Evolutionary conservation across 2,329 filamentous ascomycete species (phyloP), one percentile per base, ranked within the genome.

Genomic region (Hirsutella thompsonii): DNA sequence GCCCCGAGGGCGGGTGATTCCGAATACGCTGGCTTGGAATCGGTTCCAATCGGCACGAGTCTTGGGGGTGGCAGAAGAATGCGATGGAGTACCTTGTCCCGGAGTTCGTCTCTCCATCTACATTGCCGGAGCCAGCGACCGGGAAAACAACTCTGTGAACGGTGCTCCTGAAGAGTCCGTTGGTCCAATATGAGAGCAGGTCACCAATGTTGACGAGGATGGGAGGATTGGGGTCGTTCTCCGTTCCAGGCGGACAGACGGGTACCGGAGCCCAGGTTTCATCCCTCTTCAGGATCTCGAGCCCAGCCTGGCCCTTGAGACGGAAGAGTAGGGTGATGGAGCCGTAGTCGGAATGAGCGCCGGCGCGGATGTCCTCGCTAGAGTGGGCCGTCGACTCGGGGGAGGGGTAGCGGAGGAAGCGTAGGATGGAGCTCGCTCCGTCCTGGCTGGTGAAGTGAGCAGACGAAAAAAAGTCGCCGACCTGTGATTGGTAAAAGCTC

Each of bases 281-380:
- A 14, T 70, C 64, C 0, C 69, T 69, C 2, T 77, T 81, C 6
- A 81, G 70, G 46, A 96, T 81, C 59, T 96, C 88, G 1, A 98
- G 70, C 0, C 92, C 92, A 0, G 88, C 81, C 53, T 95, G 88
- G 2, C 83, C 83, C 1, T 76, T 76, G 2, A 89, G 75, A 49
- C 92, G 87, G 68, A 98, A 96, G 10, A 96, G 74, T n/a, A 81
- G 66, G 2, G 77, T 81, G 43, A 81, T 61, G 44, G 71, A 76
- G 42, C 78, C 78, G 62, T 94, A 94, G 64, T 95, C 89, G 4
- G 83, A 90, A 60, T 96, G 90, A 0, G 90, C 88, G 43, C 90
- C 92, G 6, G 90, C 90, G 21, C 90, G 81, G 45, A 95, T 76
- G 53, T 90, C 84, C 41, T 65, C 53, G 46, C 53, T 40, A 28